Base-by-base conservation (phyloP, 2,329 filamentous ascomycete genomes). In the Emmonsia crescens region DNA sequence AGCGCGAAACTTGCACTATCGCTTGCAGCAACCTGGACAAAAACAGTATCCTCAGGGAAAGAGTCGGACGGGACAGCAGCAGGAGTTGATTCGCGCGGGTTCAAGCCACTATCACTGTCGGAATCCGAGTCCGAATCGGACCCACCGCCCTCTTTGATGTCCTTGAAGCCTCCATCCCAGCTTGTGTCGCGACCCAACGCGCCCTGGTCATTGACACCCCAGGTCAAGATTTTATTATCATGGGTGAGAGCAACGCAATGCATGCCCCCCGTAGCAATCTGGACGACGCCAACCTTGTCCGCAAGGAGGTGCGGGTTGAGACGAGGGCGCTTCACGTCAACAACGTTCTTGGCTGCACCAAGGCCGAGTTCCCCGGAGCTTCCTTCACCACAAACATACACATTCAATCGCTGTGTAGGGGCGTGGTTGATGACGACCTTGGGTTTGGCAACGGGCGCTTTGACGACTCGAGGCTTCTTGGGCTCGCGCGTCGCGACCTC, bases 121-220 rank as follows among this genome's bases (percentile, higher is more conserved):
- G 62, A 64, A 55, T 73, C 71, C n/a, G 65, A 72, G 16, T 84
- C 82, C 36, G 82, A 80, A 55, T 79, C 78, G 9, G 79, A 80
- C 9, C 80, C 82, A 24, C 83, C 83, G 16, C 68, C 73, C 19
- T 57, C 56, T 58, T 73, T 71, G 33, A 80, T 79, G 60, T 85
- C 82, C 61, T 83, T 80, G 36, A 83, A 74, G 21, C 83, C 83
- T 57, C 86, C 87, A 1, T 87, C 83, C 81, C 85, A 87, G 14
- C 77, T 77, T 2, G 88, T 92, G 70, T 89, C 83, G 70, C 90
- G 82, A 49, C 90, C 90, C 44, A 95, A 81, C 9, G 90, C 89
- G 65, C 88, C 88, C 70, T 91, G 86, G 70, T 95, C 90, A 71
- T 94, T 94, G 67, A 94, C 89, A 60, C 90, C 90, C 90, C 90